phyloP scores from a whole-genome alignment of 2,329 filamentous ascomycete genomes.

The Cyphellophora europaea region DNA sequence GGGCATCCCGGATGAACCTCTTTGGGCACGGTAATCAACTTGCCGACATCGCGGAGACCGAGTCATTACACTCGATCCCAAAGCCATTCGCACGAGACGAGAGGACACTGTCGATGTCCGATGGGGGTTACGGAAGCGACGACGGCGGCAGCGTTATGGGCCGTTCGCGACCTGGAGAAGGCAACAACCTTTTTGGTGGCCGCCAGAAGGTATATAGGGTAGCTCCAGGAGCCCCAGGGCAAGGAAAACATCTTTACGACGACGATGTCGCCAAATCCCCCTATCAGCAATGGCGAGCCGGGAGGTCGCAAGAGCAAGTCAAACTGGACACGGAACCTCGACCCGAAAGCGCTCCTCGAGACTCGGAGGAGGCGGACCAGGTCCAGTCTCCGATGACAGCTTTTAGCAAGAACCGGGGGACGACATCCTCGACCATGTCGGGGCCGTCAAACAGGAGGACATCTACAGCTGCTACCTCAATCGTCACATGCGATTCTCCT shows the following conservation, averaged over 20 bases:
- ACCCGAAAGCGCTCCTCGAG: slow-evolving; percentile 1
- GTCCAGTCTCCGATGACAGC: slow-evolving; percentile 42
- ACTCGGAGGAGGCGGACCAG: slow-evolving; percentile 10
- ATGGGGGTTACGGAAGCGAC: slow-evolving; percentile 54
- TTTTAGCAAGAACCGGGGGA: slow-evolving; percentile 70
- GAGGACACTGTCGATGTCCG: slow-evolving; percentile 56
- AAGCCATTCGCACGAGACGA: slow-evolving; percentile 49
- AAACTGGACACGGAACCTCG: not conserved
- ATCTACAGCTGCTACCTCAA: slow-evolving; percentile 82
- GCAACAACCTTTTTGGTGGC: slow-evolving; percentile 88
- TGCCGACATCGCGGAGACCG: slow-evolving; percentile 82
- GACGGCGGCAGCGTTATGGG: slow-evolving; percentile 71
- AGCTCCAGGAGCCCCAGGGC: slow-evolving; percentile 34
- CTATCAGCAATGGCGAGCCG: slow-evolving; percentile 64
- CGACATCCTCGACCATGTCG: slow-evolving; percentile 74
- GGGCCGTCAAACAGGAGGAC: slow-evolving; percentile 58
- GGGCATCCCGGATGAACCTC: slow-evolving; percentile 67
- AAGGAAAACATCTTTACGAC: slow-evolving; percentile 68
- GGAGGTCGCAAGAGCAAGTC: not conserved
- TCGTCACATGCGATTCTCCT: slow-evolving; percentile 59
- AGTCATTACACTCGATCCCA: slow-evolving; percentile 60
- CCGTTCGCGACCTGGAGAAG: slow-evolving; percentile 71
- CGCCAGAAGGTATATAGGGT: slow-evolving; percentile 94
- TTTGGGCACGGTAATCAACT: slow-evolving; percentile 59
- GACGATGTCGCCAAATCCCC: slow-evolving; percentile 75